Conservation (phyloP, 2,329 filamentous ascomycete genomes). For the Aspergillus sp. region DNA sequence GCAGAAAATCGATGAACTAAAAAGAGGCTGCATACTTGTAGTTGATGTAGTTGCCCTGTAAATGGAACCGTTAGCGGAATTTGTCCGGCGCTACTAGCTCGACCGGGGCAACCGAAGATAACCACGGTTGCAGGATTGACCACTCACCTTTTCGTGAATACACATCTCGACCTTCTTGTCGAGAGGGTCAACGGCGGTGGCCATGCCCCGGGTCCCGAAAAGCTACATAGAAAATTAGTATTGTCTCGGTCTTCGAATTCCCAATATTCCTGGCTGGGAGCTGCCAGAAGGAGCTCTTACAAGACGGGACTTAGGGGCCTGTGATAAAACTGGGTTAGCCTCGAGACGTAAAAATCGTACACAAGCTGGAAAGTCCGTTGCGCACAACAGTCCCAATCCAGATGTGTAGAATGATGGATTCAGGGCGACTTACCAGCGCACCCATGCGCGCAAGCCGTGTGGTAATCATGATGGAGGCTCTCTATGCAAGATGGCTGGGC, state of each 20-base stretch:
- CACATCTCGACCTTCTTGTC: constrained; percentile 97
- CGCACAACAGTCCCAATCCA: constrained; percentile 7
- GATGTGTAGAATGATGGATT: constrained; percentile 11
- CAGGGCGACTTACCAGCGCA: constrained; percentile 45
- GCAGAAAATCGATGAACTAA: not conserved
- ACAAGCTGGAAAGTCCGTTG: constrained; percentile 2
- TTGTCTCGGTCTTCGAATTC: not conserved
- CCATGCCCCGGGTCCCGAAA: constrained; percentile 68
- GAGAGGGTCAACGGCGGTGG: constrained; percentile 83
- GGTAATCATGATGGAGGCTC: constrained; percentile 49
- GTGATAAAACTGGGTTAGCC: constrained; percentile 22
- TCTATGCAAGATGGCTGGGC: constrained; percentile 38
- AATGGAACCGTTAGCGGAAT: constrained; percentile 26
- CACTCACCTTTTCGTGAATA: constrained; percentile 77
- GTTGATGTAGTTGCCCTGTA: constrained; percentile 87
- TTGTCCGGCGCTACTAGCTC: constrained; percentile 10
- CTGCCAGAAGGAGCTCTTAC: constrained; percentile 33
- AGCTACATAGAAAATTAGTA: constrained; percentile 51
- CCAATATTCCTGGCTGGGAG: not conserved
- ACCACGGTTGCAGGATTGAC: constrained; percentile 7
- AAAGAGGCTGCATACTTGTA: constrained; percentile 59
- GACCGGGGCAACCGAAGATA: constrained; percentile 24
- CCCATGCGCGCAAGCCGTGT: constrained; percentile 48
- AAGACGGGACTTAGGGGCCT: constrained; percentile 48
- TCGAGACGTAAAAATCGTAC: not conserved